Base-by-base conservation (phyloP, 768 basidiomycete genomes). In the Hysterangium stoloniferum region DNA sequence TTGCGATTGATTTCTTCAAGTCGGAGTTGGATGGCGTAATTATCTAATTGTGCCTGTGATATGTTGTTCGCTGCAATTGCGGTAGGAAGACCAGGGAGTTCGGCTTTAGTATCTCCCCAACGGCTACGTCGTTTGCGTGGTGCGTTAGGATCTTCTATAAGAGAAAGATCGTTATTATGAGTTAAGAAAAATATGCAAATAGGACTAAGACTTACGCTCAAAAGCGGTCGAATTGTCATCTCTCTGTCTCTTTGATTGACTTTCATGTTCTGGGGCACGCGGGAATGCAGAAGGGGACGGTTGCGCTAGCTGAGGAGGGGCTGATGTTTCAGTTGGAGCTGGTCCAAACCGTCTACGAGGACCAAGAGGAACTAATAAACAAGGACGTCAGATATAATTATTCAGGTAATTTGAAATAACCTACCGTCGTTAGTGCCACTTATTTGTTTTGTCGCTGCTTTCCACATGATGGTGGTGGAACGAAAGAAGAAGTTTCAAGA, bases 1-100 rank as follows among this genome's bases (percentile, higher is more conserved):
- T 97, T 95, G 59, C 91, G 80, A 62, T 94, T 94, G 63, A 99
- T 97, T 70, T 99, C 96, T 68, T 99, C 96, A 42, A 99, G 73
- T 47, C 96, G 79, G 42, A 98, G 75, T 62, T 96, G 92, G 49
- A 94, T 91, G 31, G 96, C 95, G 67, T 99, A 99, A 62, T 92
- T 94, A 69, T 98, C 95, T 48, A 99, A 83, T 66, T 98, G 94
- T 46, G 85, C 82, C 63, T 93, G 91, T 19, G 93, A 92, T 48
- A 99, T 91, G 54, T 94, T 93, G 38, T 86, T 82, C 37, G 88
- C 86, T 57, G 83, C 85, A 57, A 99, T 93, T 40, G 93, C 92
- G 37, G 92, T 94, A 4, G 96, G 96, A 49, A 97, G 68, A 50
- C 92, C 94, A 48, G 93, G 88, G 42, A 92, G 85, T 59, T 94